Evolutionary conservation across 805 yeast species (phyloP).

Genomic region (Candida berthetii): DNA sequence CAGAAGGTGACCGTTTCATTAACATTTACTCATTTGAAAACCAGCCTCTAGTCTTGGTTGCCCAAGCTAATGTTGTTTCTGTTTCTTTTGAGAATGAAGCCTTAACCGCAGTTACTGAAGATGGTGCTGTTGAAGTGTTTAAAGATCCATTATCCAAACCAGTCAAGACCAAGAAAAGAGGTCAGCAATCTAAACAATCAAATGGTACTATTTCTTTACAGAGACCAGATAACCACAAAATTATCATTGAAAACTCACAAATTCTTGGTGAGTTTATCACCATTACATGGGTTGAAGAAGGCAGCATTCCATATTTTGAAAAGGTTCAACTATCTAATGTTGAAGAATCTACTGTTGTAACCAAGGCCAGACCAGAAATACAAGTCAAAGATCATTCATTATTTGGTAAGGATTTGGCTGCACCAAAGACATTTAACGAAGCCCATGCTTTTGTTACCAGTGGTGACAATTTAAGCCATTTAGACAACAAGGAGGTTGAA

Average conservation of each 20-base stretch:
- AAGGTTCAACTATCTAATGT: slow-evolving; percentile 38
- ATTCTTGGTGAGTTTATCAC: slow-evolving; percentile 30
- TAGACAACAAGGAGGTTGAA: slow-evolving; percentile 41
- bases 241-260: slow-evolving; percentile 24
- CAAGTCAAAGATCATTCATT: slow-evolving; percentile 34
- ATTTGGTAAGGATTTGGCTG: slow-evolving; percentile 39
- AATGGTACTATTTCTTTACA: slow-evolving; percentile 37
- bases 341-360: slow-evolving; percentile 18
- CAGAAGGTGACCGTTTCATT: slow-evolving; percentile 76
- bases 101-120: slow-evolving; percentile 61
- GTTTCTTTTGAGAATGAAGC: slow-evolving; percentile 33
- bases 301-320: slow-evolving; percentile 51
- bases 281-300: slow-evolving; percentile 58
- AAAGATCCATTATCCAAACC: slow-evolving; percentile 39
- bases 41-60: slow-evolving; percentile 54
- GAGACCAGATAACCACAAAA: slow-evolving; percentile 32
- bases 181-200: slow-evolving; percentile 43
- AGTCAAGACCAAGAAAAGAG: slow-evolving; percentile 22
- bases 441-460: slow-evolving; percentile 53
- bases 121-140: slow-evolving; percentile 70
- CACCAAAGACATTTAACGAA: slow-evolving; percentile 54
- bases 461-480: slow-evolving; percentile 57
- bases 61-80: slow-evolving; percentile 53
- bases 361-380: slow-evolving; percentile 34
- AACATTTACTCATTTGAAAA: slow-evolving; percentile 53